These are phyloP conservation scores for Cordyceps cicadae DNA, from an alignment of 2,329 filamentous ascomycete species.

Conservation along the genomic window DNA sequence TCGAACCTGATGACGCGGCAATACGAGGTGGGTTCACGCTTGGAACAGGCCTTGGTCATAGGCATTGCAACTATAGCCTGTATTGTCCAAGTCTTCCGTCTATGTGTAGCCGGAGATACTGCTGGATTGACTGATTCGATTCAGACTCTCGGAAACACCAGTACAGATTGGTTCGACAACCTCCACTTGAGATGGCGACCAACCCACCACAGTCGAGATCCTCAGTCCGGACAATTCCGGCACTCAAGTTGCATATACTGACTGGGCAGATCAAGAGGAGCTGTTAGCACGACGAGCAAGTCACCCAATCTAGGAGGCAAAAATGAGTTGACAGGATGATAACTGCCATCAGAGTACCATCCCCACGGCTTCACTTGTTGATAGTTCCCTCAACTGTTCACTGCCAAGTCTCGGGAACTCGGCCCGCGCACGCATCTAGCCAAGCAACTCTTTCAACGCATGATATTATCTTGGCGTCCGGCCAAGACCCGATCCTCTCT, in stretches of 20 bases:
- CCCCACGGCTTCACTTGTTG: too few relatives aligned
- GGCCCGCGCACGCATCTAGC: not conserved
- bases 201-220: not conserved
- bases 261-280: too few relatives aligned
- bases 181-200: not conserved
- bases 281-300: too few relatives aligned
- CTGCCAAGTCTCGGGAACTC: not conserved
- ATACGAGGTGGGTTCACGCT: not conserved
- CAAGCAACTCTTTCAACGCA: not conserved
- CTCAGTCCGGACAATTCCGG: too few relatives aligned
- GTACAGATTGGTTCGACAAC: not conserved
- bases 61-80: not conserved
- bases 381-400: too few relatives aligned
- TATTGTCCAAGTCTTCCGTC: not conserved
- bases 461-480: not conserved
- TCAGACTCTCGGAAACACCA: not conserved
- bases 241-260: too few relatives aligned
- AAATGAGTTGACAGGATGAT: too few relatives aligned
- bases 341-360: too few relatives aligned
- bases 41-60: not conserved
- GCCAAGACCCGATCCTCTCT: not conserved
- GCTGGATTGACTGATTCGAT: not conserved
- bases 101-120: not conserved
- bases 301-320: too few relatives aligned
- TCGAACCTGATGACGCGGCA: not conserved